Percentiles rank a stretch among this genome's conserved stretches.
These are phyloP conservation scores for Coemansia sp. DNA, from an alignment of 192 early-diverging fungal genomes.

Conservation along the genomic window DNA sequence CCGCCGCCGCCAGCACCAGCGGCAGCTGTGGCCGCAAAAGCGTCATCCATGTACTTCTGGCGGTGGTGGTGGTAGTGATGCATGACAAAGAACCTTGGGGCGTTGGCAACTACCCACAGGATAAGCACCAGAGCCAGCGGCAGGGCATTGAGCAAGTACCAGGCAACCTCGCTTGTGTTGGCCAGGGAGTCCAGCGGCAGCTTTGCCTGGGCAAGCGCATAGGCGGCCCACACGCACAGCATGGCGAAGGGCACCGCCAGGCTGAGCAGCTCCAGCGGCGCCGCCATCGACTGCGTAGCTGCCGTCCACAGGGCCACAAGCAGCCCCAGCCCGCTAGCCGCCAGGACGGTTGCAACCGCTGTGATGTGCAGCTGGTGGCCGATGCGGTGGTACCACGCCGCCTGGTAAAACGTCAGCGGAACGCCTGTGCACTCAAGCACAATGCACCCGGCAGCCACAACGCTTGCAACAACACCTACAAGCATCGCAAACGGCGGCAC, in stretches of 20 bases:
- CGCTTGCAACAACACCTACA: neutral
- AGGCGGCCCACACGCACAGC: conserved; percentile 29
- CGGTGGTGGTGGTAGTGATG: neutral
- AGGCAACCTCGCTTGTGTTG: conserved; percentile 26
- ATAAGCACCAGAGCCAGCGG: conserved; percentile 34
- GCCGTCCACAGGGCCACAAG: conserved; percentile 20
- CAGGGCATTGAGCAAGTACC: conserved; percentile 38
- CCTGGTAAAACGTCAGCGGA: conserved; percentile 10
- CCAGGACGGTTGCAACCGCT: conserved; percentile 11
- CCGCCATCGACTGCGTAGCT: neutral
- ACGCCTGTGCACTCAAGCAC: conserved; percentile 25
- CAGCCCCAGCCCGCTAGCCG: conserved; percentile 13
- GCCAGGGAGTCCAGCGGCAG: conserved; percentile 13
- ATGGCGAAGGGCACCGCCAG: conserved; percentile 15
- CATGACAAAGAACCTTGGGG: conserved; percentile 19
- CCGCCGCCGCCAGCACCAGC: neutral
- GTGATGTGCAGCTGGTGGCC: conserved; percentile 23
- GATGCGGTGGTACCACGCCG: conserved; percentile 3
- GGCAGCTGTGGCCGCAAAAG: too few relatives aligned
- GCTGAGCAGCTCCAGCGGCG: conserved; percentile 1
- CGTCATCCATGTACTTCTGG: neutral
- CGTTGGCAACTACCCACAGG: conserved; percentile 29
- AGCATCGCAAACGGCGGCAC: conserved; percentile 3
- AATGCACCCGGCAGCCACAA: conserved; percentile 1
- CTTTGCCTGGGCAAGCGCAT: conserved; percentile 27